Evolutionary conservation across 116 monocot genomes (phyloP).

Genomic region (Papilionanthe hybrid): DNA sequence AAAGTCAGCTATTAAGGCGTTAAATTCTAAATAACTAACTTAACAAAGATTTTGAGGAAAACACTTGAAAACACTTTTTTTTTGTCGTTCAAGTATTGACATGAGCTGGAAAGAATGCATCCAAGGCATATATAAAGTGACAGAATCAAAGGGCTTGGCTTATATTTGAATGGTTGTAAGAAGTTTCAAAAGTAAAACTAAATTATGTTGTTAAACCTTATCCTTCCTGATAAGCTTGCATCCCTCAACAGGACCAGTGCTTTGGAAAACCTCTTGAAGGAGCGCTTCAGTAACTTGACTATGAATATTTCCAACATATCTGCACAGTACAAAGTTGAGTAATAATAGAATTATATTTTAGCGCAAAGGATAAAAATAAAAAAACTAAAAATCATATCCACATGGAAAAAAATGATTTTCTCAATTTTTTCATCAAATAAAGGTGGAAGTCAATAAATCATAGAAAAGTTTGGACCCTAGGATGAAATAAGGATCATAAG

Average conservation of each 20-base stretch:
- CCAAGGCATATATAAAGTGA: not conserved
- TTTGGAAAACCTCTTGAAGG: slow-evolving; percentile 89
- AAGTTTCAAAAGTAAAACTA: slow-evolving; percentile 1
- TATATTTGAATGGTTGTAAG: not conserved
- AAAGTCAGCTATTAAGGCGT: not conserved
- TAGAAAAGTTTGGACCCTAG: not conserved
- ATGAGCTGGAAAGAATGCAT: not conserved
- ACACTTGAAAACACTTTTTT: not conserved
- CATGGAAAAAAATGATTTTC: not conserved
- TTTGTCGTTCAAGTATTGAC: not conserved
- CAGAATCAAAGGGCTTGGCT: not conserved
- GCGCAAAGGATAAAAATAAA: not conserved
- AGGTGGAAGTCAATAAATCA: not conserved
- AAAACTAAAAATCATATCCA: not conserved
- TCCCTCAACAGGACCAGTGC: slow-evolving; percentile 79
- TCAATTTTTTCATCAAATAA: not conserved
- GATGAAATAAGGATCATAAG: not conserved
- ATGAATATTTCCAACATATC: slow-evolving; percentile 92
- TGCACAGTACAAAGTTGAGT: slow-evolving; percentile 14
- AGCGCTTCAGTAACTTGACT: slow-evolving; percentile 71
- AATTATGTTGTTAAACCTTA: slow-evolving; percentile 47
- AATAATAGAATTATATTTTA: not conserved
- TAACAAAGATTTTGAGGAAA: not conserved
- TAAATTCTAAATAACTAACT: not conserved
- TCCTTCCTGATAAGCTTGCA: slow-evolving; percentile 98